Conservation (phyloP, 257 asterid genomes). For the Echites panduratus region DNA sequence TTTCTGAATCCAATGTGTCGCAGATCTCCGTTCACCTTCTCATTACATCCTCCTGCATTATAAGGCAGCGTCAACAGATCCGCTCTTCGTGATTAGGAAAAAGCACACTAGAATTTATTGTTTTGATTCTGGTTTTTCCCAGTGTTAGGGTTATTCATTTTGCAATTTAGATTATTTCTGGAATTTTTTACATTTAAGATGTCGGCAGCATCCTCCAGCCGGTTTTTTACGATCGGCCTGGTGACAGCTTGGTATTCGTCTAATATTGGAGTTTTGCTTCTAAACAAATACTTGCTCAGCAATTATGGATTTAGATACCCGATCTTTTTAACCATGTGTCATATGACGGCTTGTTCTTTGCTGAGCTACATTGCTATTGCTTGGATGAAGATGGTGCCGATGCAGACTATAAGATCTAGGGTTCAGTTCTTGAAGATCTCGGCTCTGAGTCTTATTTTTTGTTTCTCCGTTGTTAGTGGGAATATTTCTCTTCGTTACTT, state of each 20-base stretch:
- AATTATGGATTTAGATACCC: conserved; percentile 93
- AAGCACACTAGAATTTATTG: neutral
- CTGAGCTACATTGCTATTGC: conserved; percentile 86
- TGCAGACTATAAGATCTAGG: conserved; percentile 86
- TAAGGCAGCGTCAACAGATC: neutral
- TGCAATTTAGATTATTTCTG: neutral
- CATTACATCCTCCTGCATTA: neutral
- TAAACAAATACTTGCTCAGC: conserved; percentile 76
- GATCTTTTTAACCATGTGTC: conserved; percentile 81
- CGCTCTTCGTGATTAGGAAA: neutral
- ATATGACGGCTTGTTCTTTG: conserved; percentile 83
- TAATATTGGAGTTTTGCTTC: conserved; percentile 73
- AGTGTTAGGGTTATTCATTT: neutral
- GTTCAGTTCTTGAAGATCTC: conserved; percentile 80
- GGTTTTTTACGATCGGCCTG: conserved; percentile 65
- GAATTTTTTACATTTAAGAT: conserved; percentile 42
- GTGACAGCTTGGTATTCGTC: conserved; percentile 83
- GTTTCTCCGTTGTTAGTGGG: conserved; percentile 81
- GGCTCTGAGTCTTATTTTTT: conserved; percentile 68
- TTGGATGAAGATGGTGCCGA: conserved; percentile 85
- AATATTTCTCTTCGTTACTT: conserved; percentile 69
- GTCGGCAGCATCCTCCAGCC: conserved; percentile 25
- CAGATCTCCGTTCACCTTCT: conserved; percentile 8
- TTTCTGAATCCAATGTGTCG: conserved; percentile 12
- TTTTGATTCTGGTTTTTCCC: too few species aligned